These are phyloP conservation scores for Cicer judaicum DNA, from an alignment of 306 rosid species.

Conservation along the genomic window DNA sequence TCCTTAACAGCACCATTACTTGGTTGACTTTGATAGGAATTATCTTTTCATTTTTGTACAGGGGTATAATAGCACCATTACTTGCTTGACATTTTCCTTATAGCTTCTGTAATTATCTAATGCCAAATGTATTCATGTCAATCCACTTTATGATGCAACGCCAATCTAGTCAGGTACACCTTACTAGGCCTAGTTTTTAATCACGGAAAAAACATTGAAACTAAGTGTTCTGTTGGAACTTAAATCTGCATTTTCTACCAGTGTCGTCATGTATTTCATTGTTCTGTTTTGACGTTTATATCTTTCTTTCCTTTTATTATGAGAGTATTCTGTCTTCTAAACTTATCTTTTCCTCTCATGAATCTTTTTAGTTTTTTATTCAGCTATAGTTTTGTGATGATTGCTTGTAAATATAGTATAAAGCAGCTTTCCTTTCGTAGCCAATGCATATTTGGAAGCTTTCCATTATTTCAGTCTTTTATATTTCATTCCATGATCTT, in stretches of 20 bases:
- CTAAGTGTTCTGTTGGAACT: too few relatives aligned
- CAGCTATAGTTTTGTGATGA: too few relatives aligned
- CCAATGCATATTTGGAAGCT: background rate
- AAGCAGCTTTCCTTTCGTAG: background rate
- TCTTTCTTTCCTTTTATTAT: background rate
- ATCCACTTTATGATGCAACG: background rate
- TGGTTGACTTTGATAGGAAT: too few relatives aligned
- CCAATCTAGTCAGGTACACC: background rate
- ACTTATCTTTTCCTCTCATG: too few relatives aligned
- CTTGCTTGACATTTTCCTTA: background rate
- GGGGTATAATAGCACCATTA: background rate
- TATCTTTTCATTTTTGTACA: background rate
- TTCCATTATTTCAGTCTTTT: slow-evolving; percentile 15
- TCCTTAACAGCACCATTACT: too few relatives aligned
- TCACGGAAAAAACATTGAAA: too few relatives aligned
- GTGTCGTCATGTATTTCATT: too few relatives aligned
- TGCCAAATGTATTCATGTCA: background rate
- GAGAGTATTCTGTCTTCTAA: too few relatives aligned
- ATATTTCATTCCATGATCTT: background rate
- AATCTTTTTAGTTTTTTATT: too few relatives aligned
- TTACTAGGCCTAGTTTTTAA: too few relatives aligned
- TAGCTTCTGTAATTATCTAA: background rate
- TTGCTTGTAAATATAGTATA: slow-evolving; percentile 12
- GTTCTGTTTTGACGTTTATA: background rate
- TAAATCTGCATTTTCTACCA: too few relatives aligned